phyloP scores from a whole-genome alignment of 2,329 filamentous ascomycete genomes.

The Phaeophleospora eucalypticola region DNA sequence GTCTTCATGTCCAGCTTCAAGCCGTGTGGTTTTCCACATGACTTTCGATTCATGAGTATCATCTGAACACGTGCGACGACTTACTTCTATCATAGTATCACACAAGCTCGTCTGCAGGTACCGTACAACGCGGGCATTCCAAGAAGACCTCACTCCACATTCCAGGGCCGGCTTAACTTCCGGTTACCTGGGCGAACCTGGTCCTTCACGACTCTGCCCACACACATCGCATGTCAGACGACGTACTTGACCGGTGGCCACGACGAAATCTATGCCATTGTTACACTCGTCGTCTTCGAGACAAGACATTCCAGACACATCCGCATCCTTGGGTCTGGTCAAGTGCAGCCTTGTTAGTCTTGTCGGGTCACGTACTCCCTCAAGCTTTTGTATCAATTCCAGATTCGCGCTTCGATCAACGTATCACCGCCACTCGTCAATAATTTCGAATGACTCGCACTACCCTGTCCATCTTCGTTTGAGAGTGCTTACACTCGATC shows the following conservation, averaged over 20 bases:
- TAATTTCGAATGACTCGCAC: conserved; percentile 18
- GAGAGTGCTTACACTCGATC: conserved; percentile 18
- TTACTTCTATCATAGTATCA: too few relatives aligned
- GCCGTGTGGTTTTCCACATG: neutral
- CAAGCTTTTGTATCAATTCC: conserved; percentile 7
- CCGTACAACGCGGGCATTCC: neutral
- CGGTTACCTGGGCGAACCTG: conserved; percentile 24
- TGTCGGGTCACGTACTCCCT: conserved; percentile 8
- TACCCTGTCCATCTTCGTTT: conserved; percentile 19
- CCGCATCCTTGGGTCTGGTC: conserved; percentile 17
- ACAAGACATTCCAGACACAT: conserved; percentile 23
- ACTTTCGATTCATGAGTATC: neutral
- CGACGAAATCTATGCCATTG: conserved; percentile 19
- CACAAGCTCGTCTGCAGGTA: conserved; percentile 2
- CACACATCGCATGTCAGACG: conserved; percentile 13
- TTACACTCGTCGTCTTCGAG: conserved; percentile 28
- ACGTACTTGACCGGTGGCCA: neutral
- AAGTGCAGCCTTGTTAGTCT: conserved; percentile 18
- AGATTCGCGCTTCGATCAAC: conserved; percentile 10
- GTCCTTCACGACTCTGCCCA: neutral
- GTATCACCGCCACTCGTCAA: conserved; percentile 17
- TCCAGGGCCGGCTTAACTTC: conserved; percentile 10
- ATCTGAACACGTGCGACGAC: too few relatives aligned
- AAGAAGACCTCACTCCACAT: conserved; percentile 4
- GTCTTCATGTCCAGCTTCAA: neutral